Percentiles rank a stretch among this genome's conserved stretches.
phyloP scores from a whole-genome alignment of 2,329 filamentous ascomycete species.

The Dendrostoma leiphaemia region DNA sequence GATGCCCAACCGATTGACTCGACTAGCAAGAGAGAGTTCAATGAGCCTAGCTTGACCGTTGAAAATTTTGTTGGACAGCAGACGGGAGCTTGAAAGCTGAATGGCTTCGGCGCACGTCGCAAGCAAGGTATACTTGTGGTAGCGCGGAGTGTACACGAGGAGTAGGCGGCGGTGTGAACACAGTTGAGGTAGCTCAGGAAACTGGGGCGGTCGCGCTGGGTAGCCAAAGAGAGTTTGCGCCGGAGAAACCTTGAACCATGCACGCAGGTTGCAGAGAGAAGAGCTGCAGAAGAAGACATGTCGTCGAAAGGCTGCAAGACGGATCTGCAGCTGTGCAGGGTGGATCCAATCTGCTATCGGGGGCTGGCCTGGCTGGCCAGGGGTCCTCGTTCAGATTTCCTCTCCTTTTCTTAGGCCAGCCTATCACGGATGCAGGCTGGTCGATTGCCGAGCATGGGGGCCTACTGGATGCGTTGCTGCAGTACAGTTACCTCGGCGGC shows the following conservation, averaged over 20 bases:
- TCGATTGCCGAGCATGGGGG: slow-evolving; percentile 10
- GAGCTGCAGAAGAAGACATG: slow-evolving; percentile 28
- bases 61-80: slow-evolving; percentile 20
- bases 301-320: slow-evolving; percentile 29
- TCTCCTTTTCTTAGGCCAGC: slow-evolving; percentile 9
- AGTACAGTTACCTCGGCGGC: slow-evolving; percentile 14
- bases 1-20: slow-evolving; percentile 23
- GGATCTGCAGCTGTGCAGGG: slow-evolving; percentile 17
- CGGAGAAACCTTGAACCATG: slow-evolving; percentile 41
- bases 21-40: slow-evolving; percentile 5
- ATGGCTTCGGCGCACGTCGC: background rate
- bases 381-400: slow-evolving; percentile 9
- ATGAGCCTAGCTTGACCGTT: slow-evolving; percentile 20
- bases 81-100: background rate
- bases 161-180: slow-evolving; percentile 17
- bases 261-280: slow-evolving; percentile 26
- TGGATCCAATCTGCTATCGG: slow-evolving; percentile 2
- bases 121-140: slow-evolving; percentile 9
- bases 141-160: slow-evolving; percentile 12
- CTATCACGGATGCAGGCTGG: slow-evolving; percentile 10
- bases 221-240: slow-evolving; percentile 22
- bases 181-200: slow-evolving; percentile 2
- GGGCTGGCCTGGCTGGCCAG: slow-evolving; percentile 2
- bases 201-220: slow-evolving; percentile 20
- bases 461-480: too few species aligned